Evolutionary conservation across 1,139 yeast genomes (phyloP).

Genomic region (Lodderomyces parapsilosis): DNA sequence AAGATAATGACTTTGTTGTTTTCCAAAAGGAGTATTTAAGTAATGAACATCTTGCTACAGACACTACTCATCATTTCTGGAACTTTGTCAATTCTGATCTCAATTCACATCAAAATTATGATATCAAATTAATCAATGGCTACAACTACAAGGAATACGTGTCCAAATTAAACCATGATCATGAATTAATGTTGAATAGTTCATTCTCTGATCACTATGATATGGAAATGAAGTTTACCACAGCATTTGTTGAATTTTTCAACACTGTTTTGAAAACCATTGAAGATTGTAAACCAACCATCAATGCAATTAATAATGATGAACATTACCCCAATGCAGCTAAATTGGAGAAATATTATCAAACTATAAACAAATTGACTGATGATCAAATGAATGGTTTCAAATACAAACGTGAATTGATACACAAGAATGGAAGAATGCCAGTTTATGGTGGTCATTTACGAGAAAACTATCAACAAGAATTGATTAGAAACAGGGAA

Average conservation of each 20-base stretch:
- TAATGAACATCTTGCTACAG: conserved; percentile 9
- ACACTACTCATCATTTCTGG: conserved; percentile 17
- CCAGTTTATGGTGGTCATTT: conserved; percentile 37
- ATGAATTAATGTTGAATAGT: conserved; percentile 11
- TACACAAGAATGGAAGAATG: conserved; percentile 23
- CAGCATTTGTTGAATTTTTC: conserved; percentile 20
- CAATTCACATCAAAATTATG: conserved; percentile 12
- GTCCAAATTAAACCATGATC: conserved; percentile 5
- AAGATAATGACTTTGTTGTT: conserved; percentile 16
- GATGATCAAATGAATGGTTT: conserved; percentile 9
- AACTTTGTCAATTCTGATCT: conserved; percentile 16
- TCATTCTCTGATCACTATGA: conserved; percentile 16
- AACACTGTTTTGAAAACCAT: conserved; percentile 17
- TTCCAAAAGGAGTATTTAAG: conserved; percentile 15
- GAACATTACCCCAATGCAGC: conserved; percentile 26
- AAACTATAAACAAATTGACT: conserved; percentile 15
- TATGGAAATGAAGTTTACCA: conserved; percentile 19
- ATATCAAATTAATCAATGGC: conserved; percentile 19
- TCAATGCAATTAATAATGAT: conserved; percentile 24
- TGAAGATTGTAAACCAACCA: conserved; percentile 22
- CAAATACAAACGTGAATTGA: conserved; percentile 3
- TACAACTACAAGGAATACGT: conserved; percentile 21
- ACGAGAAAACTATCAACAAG: conserved; percentile 31
- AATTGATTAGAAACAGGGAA: conserved; percentile 28
- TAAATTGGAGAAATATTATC: conserved; percentile 19